Evolutionary conservation across 805 yeast genomes (phyloP).

Genomic region (Ogataea zsoltii): DNA sequence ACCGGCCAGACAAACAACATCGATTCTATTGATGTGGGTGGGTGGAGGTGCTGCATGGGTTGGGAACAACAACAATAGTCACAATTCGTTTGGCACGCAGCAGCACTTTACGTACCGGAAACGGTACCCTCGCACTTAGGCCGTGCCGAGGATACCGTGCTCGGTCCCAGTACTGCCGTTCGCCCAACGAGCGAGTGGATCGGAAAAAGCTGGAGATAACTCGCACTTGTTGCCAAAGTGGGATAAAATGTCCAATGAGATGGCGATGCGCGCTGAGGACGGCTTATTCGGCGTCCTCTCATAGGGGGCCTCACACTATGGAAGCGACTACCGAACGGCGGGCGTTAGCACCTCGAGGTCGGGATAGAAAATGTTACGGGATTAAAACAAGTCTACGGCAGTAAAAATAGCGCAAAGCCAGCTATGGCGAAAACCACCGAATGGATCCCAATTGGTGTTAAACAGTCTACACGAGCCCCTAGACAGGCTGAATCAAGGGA

Average conservation of each 20-base stretch:
- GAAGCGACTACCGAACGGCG: not conserved
- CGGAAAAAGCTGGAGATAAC: not conserved
- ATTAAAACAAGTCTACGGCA: conserved; percentile 1
- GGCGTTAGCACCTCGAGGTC: too few relatives aligned
- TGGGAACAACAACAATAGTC: not conserved
- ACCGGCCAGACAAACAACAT: conserved; percentile 3
- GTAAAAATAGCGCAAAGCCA: conserved; percentile 3
- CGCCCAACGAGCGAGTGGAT: not conserved
- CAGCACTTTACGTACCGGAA: not conserved
- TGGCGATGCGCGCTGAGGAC: not conserved
- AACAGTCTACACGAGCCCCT: not conserved
- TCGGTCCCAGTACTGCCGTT: not conserved
- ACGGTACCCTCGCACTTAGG: not conserved
- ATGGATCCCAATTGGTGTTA: too few relatives aligned
- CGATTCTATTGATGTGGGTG: not conserved
- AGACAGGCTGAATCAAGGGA: not conserved
- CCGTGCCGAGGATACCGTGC: conserved; percentile 12
- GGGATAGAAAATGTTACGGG: not conserved
- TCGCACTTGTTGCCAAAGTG: not conserved
- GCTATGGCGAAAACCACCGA: not conserved
- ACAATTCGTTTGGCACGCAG: not conserved
- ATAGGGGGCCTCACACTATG: not conserved
- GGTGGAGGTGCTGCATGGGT: conserved; percentile 3
- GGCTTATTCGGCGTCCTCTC: not conserved
- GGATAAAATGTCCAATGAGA: conserved; percentile 2